Percentiles rank a stretch among this genome's conserved stretches.
These are phyloP conservation scores for Lactarius vividus DNA, from an alignment of 768 basidiomycete species.

Conservation along the genomic window DNA sequence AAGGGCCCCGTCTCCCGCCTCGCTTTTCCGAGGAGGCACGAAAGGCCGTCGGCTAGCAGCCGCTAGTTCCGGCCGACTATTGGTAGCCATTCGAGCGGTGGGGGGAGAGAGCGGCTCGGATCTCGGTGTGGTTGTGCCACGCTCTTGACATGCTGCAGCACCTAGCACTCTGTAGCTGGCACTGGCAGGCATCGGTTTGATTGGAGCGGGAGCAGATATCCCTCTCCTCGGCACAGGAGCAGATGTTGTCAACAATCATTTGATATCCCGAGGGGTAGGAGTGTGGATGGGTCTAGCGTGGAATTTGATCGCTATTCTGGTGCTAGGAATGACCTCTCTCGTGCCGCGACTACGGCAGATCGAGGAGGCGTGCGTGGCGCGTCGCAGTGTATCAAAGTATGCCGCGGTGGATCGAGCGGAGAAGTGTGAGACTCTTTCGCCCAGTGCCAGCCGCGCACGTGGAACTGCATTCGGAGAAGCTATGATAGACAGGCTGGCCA, in stretches of 20 bases:
- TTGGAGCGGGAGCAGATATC: conserved; percentile 19
- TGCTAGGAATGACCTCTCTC: too few species aligned
- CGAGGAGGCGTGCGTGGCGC: background rate
- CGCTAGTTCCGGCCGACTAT: background rate
- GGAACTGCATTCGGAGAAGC: background rate
- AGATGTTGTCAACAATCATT: conserved; percentile 56
- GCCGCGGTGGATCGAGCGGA: background rate
- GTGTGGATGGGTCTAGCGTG: too few species aligned
- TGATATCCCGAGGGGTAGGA: conserved; percentile 4
- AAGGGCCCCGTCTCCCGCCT: background rate
- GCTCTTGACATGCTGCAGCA: too few species aligned
- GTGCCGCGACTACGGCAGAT: too few species aligned
- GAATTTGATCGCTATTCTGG: too few species aligned
- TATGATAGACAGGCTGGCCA: background rate
- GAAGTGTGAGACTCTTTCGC: background rate
- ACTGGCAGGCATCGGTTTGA: too few species aligned
- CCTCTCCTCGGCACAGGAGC: conserved; percentile 66
- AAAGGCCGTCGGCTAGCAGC: background rate
- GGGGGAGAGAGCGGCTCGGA: background rate
- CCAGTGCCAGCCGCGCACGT: background rate
- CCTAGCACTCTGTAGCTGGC: too few species aligned
- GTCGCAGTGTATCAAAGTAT: background rate
- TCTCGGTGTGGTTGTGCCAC: background rate
- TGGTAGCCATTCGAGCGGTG: background rate
- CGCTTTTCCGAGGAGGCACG: background rate